Percentiles rank a stretch among this genome's conserved stretches.
Conservation (phyloP, 2,329 filamentous ascomycete species). For the Byssochlamys sp. region DNA sequence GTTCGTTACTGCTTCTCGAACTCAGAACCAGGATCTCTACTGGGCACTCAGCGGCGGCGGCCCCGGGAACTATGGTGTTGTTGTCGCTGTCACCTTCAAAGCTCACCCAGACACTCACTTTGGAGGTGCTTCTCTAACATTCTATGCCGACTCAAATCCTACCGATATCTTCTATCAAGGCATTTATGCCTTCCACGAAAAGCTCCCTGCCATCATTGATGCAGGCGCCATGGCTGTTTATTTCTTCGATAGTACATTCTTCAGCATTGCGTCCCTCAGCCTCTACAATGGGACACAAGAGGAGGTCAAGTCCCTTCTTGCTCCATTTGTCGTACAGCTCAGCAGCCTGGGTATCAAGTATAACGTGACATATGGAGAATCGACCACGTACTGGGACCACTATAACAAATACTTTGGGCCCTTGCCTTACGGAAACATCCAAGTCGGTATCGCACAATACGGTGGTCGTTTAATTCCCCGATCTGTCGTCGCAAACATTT, state of each 20-base stretch:
- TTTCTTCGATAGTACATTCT: constrained; percentile 44
- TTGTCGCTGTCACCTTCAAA: constrained; percentile 47
- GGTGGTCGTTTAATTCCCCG: constrained; percentile 29
- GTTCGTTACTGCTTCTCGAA: constrained; percentile 39
- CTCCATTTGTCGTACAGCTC: constrained; percentile 36
- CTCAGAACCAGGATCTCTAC: constrained; percentile 48
- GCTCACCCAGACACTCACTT: constrained; percentile 38
- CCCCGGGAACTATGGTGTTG: constrained; percentile 50
- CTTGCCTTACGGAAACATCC: constrained; percentile 1
- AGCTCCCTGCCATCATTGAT: constrained; percentile 42
- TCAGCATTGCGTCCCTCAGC: constrained; percentile 38
- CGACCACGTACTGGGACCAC: constrained; percentile 21
- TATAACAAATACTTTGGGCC: constrained; percentile 6
- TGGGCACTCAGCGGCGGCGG: constrained; percentile 56
- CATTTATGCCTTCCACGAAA: constrained; percentile 39
- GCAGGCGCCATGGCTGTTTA: constrained; percentile 43
- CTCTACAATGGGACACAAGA: constrained; percentile 38
- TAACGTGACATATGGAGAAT: constrained; percentile 18
- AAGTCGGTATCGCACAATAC: constrained; percentile 14
- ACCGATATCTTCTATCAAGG: constrained; percentile 42
- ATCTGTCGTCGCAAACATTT: constrained; percentile 20
- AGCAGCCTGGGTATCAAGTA: constrained; percentile 25
- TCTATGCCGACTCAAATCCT: constrained; percentile 25
- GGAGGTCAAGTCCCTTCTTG: constrained; percentile 38
- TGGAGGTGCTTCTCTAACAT: constrained; percentile 38